Base-by-base conservation (phyloP, 768 basidiomycete genomes). In the Suillus occidentalis region DNA sequence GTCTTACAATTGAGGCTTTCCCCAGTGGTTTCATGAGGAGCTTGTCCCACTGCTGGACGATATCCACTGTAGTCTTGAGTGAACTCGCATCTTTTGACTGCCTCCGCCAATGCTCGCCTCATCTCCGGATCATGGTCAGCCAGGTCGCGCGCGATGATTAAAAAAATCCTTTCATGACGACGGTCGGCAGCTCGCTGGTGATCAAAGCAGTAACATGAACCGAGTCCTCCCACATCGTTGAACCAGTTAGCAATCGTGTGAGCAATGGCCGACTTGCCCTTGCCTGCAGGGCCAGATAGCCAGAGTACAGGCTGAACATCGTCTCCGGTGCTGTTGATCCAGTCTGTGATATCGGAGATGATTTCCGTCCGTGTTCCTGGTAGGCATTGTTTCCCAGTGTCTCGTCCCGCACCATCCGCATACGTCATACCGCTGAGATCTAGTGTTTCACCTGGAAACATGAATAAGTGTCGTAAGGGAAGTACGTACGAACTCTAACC, bases 311-410 rank as follows among this genome's bases (percentile, higher is more conserved):
- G 53, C 31, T 57, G 39, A 37, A 60, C 43, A 34, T 63, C 47
- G 12, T 37, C 58, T n/a, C 60, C 34, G 8, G 60, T 55, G 47
- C 67, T 50, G 53, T 69, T 63, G 20, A 66, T 50, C 76, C 76
- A 77, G 22, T 64, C 43, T 31, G 57, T 61, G 40, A 77, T 72
- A 18, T 70, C 69, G 28, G 71, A 66, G 49, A 76, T 64, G 20
- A 76, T 67, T 16, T 62, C 65, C 28, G 42, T 18, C 6, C 72
- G 71, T 1, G 75, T 77, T 3, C 65, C 67, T 4, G 59, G 31
- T 14, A 72, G 64, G 49, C 73, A 75, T 55, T 12, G 28, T 34
- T 60, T 49, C 36, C 49, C 7, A 1, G 49, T 50, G 25, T 50
- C 49, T 22, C 12, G 13, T 22, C 47, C 47, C 2, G 47, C 47